Conservation (phyloP, 768 basidiomycete species). For the Chalciporus chontae region DNA sequence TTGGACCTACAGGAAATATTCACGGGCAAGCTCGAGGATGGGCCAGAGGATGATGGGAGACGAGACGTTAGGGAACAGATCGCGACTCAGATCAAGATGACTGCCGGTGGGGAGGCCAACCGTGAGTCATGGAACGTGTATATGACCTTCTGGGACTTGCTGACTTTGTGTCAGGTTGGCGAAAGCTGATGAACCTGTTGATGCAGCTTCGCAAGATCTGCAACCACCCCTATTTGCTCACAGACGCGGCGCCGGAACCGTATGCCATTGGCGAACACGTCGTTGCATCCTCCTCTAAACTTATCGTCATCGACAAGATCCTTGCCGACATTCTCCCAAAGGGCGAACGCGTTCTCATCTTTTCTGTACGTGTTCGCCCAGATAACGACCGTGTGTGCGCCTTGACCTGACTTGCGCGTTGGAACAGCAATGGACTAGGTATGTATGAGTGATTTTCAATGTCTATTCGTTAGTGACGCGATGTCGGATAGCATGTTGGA, state of each 20-base stretch:
- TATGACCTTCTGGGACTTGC: not conserved
- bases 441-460: not conserved
- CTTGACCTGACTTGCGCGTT: slow-evolving; percentile 11
- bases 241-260: slow-evolving; percentile 46
- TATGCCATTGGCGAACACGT: slow-evolving; percentile 53
- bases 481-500: slow-evolving; percentile 55
- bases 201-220: slow-evolving; percentile 71
- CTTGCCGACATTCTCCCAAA: slow-evolving; percentile 53
- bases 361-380: slow-evolving; percentile 44
- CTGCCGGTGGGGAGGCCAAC: slow-evolving; percentile 28
- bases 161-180: slow-evolving; percentile 41
- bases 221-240: slow-evolving; percentile 60
- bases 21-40: slow-evolving; percentile 26
- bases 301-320: slow-evolving; percentile 57
- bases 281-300: slow-evolving; percentile 53
- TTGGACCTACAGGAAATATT: slow-evolving; percentile 50
- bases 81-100: slow-evolving; percentile 35
- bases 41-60: slow-evolving; percentile 32
- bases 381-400: not conserved
- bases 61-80: slow-evolving; percentile 39
- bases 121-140: slow-evolving; percentile 18
- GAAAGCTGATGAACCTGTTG: slow-evolving; percentile 61
- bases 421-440: slow-evolving; percentile 57
- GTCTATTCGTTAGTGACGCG: not conserved
- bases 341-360: slow-evolving; percentile 63